phyloP scores from a whole-genome alignment of 768 basidiomycete genomes.

The Suillus ampliporus region DNA sequence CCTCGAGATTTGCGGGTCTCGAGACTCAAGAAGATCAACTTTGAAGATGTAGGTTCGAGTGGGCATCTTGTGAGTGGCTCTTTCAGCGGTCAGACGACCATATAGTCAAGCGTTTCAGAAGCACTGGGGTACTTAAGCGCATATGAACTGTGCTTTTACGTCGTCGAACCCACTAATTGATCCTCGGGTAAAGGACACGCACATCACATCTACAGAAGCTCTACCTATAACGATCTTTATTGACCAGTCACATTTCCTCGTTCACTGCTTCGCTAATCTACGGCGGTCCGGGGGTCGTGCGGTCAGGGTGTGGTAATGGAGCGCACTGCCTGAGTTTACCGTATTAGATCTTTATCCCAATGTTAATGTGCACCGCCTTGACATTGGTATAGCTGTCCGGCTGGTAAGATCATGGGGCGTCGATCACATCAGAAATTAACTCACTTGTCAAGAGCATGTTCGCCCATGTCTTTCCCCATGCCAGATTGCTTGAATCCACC shows the following conservation, averaged over 20 bases:
- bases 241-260: slow-evolving; percentile 4
- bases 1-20: slow-evolving; percentile 26
- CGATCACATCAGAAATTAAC: slow-evolving; percentile 3
- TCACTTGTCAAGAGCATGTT: slow-evolving; percentile 67
- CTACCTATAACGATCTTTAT: slow-evolving; percentile 2
- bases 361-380: slow-evolving; percentile 68
- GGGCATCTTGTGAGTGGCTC: slow-evolving; percentile 13
- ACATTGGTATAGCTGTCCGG: slow-evolving; percentile 57
- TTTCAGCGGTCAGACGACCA: not conserved
- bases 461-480: slow-evolving; percentile 80
- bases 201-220: slow-evolving; percentile 5
- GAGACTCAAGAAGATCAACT: slow-evolving; percentile 24
- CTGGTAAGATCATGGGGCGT: slow-evolving; percentile 54
- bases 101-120: not conserved
- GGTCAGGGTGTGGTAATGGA: slow-evolving; percentile 6
- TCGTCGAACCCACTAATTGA: slow-evolving; percentile 1
- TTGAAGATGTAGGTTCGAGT: slow-evolving; percentile 25
- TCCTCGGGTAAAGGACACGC: slow-evolving; percentile 9
- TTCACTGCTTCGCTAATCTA: slow-evolving; percentile 8
- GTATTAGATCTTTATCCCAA: slow-evolving; percentile 35
- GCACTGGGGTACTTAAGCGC: slow-evolving; percentile 1
- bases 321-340: slow-evolving; percentile 3
- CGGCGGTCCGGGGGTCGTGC: slow-evolving; percentile 5
- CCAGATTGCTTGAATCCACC: slow-evolving; percentile 88
- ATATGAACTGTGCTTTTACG: slow-evolving; percentile 1